Conservation (phyloP, 495 filamentous ascomycete species). For the Ramalina peruviana region DNA sequence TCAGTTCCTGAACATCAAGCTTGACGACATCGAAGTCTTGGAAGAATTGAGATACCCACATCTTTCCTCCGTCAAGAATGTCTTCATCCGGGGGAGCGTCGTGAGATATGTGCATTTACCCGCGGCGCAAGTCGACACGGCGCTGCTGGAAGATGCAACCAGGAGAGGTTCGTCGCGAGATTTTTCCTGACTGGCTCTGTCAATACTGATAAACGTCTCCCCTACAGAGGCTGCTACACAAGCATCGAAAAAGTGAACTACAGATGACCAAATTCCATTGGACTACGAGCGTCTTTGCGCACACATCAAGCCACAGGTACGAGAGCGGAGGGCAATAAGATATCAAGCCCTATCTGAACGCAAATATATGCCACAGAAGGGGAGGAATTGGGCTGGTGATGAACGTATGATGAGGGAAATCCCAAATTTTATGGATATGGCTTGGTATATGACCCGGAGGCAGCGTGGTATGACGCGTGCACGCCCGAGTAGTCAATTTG, state of each 20-base stretch:
- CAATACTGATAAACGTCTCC: background rate
- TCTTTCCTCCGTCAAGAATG: conserved; percentile 88
- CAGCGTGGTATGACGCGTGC: too few species aligned
- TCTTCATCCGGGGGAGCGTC: conserved; percentile 94
- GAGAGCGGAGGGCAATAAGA: too few species aligned
- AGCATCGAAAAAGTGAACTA: conserved; percentile 24
- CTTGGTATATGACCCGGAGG: too few species aligned
- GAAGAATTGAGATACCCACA: conserved; percentile 91
- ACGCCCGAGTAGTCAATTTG: too few species aligned
- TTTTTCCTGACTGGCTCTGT: background rate
- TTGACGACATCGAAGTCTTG: conserved; percentile 82
- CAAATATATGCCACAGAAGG: too few species aligned
- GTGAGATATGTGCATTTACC: conserved; percentile 93
- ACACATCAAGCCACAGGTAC: too few species aligned
- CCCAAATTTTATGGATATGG: too few species aligned
- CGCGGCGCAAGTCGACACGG: conserved; percentile 72
- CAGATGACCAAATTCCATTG: too few species aligned
- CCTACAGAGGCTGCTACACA: conserved; percentile 38
- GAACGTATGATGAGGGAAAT: too few species aligned
- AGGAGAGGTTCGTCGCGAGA: conserved; percentile 53
- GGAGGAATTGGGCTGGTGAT: too few species aligned
- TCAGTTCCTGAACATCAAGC: conserved; percentile 97
- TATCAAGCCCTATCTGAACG: too few species aligned
- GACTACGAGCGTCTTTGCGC: too few species aligned
- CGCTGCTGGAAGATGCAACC: conserved; percentile 88